Conservation (phyloP, 1,284 basidiomycete species). For the Tylopilus sp. region DNA sequence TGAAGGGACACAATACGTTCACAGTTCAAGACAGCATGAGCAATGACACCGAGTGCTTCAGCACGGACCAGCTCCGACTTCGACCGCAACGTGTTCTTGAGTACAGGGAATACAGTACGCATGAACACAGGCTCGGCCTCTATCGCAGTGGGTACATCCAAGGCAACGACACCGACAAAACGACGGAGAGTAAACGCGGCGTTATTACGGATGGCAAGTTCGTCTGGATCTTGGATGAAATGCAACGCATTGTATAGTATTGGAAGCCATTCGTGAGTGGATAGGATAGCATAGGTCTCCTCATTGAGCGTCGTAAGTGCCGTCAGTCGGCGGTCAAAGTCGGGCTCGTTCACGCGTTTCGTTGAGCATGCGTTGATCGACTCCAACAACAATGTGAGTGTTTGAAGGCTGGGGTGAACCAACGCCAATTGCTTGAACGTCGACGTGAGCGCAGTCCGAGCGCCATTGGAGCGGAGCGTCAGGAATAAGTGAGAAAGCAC, state of each 20-base stretch:
- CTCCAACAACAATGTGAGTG: slow-evolving; percentile 67
- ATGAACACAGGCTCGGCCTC: slow-evolving; percentile 65
- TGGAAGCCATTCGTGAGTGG: slow-evolving; percentile 82
- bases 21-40: slow-evolving; percentile 80
- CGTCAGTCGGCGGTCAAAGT: slow-evolving; percentile 88
- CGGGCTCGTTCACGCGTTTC: slow-evolving; percentile 90
- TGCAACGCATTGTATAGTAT: slow-evolving; percentile 88
- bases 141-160: slow-evolving; percentile 28
- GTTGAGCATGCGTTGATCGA: slow-evolving; percentile 90
- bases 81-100: slow-evolving; percentile 87
- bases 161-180: slow-evolving; percentile 73
- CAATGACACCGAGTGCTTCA: slow-evolving; percentile 87
- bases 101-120: slow-evolving; percentile 80
- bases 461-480: slow-evolving; percentile 74
- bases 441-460: slow-evolving; percentile 74
- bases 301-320: slow-evolving; percentile 88
- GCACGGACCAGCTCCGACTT: slow-evolving; percentile 91
- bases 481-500: slow-evolving; percentile 84
- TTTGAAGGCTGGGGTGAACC: slow-evolving; percentile 60
- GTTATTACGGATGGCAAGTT: slow-evolving; percentile 89
- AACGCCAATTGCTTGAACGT: slow-evolving; percentile 72
- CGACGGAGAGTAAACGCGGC: slow-evolving; percentile 83
- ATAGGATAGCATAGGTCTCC: slow-evolving; percentile 59
- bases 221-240: slow-evolving; percentile 91
- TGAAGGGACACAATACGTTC: slow-evolving; percentile 69